Evolutionary conservation across 139 green algal species (phyloP).

Genomic region (Chlorella sp.): DNA sequence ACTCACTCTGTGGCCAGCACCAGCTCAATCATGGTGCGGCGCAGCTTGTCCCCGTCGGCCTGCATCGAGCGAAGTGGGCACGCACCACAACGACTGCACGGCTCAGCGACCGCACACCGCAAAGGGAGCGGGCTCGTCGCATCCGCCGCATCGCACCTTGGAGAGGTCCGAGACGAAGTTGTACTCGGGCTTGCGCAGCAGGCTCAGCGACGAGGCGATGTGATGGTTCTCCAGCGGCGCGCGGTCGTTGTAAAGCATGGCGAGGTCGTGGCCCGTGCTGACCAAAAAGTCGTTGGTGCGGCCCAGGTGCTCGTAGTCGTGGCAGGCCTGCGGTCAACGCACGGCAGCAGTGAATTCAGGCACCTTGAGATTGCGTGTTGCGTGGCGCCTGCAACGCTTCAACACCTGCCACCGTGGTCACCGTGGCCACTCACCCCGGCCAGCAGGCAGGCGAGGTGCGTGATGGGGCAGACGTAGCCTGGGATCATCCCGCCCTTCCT

Average conservation of each 20-base stretch:
- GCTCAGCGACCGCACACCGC: too few species aligned
- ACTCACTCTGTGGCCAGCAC: constrained; percentile 10
- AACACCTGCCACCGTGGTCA: too few species aligned
- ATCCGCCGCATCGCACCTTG: too few species aligned
- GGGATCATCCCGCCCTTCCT: constrained; percentile 19
- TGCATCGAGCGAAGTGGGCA: too few species aligned
- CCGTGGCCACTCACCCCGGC: constrained; percentile 15
- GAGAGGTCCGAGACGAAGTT: constrained; percentile 5
- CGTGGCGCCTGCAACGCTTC: too few species aligned
- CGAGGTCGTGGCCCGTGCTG: constrained; percentile 21
- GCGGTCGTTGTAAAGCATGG: constrained; percentile 35
- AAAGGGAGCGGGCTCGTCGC: too few species aligned
- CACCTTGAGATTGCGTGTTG: too few species aligned
- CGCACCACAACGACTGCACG: constrained; percentile 4
- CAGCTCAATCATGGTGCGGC: constrained; percentile 15
- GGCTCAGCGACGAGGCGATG: background rate
- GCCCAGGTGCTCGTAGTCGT: constrained; percentile 42
- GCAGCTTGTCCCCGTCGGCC: constrained; percentile 19
- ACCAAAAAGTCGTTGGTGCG: constrained; percentile 54
- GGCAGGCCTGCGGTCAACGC: constrained; percentile 28
- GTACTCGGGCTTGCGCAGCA: constrained; percentile 1
- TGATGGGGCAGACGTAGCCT: constrained; percentile 38
- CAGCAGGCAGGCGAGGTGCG: constrained; percentile 36
- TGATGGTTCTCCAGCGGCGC: constrained; percentile 12
- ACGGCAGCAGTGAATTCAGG: too few species aligned